Evolutionary conservation across 176 grass and related monocot species (phyloP).

Genomic region (Cenchrus fungigraminus): DNA sequence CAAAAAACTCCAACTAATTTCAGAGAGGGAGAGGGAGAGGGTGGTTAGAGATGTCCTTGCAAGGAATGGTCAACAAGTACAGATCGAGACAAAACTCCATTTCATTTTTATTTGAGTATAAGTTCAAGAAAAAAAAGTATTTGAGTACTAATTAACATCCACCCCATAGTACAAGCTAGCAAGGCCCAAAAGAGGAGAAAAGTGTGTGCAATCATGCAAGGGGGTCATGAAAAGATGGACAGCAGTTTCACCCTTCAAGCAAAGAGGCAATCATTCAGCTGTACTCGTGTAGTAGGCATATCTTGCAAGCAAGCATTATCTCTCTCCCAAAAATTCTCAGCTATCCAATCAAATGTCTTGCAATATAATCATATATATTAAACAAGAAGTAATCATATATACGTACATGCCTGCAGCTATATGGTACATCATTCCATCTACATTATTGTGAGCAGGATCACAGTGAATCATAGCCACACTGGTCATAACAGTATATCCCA

Average conservation of each 20-base stretch:
- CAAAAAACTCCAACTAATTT: conserved; percentile 47
- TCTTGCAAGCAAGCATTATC: conserved; percentile 49
- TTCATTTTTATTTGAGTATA: not conserved
- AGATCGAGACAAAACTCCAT: not conserved
- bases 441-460: not conserved
- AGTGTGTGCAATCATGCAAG: conserved; percentile 46
- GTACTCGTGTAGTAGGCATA: conserved; percentile 31
- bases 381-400: conserved; percentile 1
- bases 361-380: not conserved
- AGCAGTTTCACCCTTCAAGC: conserved; percentile 48
- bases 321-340: conserved; percentile 1
- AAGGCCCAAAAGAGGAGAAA: conserved; percentile 38
- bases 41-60: conserved; percentile 7
- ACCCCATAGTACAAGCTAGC: conserved; percentile 34
- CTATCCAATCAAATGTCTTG: not conserved
- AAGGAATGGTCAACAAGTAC: not conserved
- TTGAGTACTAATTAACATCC: conserved; percentile 10
- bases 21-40: not conserved
- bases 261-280: conserved; percentile 49
- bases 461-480: not conserved
- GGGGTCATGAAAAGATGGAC: conserved; percentile 41
- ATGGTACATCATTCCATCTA: not conserved
- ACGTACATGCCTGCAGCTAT: not conserved
- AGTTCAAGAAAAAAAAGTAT: no score
- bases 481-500: not conserved